Base-by-base conservation (phyloP, 1,284 basidiomycete genomes). In the Moesziomyces parantarcticus region DNA sequence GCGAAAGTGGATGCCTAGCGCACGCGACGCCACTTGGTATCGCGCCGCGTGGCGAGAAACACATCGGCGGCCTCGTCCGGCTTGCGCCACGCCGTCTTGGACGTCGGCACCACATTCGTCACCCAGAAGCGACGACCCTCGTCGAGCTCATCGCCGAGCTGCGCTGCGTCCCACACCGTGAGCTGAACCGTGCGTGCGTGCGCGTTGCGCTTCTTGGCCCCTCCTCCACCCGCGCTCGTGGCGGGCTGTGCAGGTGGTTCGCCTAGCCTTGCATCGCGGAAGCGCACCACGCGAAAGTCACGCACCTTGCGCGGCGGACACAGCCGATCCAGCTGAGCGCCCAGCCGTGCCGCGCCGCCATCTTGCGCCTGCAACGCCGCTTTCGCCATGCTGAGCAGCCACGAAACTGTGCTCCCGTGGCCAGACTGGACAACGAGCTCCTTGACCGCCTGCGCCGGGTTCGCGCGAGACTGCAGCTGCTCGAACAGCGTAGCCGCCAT, bases 271-370 rank as follows among this genome's bases (percentile, higher is more conserved):
- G 90, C 89, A 81, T 98, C 96, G 65, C 88, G 86, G 21, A 92
- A 88, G 14, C 90, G 86, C 9, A 95, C 84, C 5, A 97, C 89
- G 22, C 93, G 87, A 84, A 97, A 97, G 60, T 88, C 89, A 44
- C 91, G 89, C 14, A 94, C 90, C 22, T 91, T 86, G 13, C 95
- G 89, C 1, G 90, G 88, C 3, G 94, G 93, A 78, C 90, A 95
- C 16, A 86, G 76, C 18, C 84, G 84, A 91, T 95, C 81, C 8
- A 57, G 20, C 21, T 55, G 43, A 29, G 49, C 51, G 4, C 46
- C 40, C 26, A 66, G 20, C 8, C 47, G 36, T 13, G 44, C 42
- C 5, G 53, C 44, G 14, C 36, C 50, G 2, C 58, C 59, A 5
- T 56, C 58, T 23, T 60, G 48, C n/a, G 36, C 43, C 26, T 47